These are phyloP conservation scores for Pseudoturritis turrita DNA, from an alignment of 345 rosid genomes.

Conservation along the genomic window DNA sequence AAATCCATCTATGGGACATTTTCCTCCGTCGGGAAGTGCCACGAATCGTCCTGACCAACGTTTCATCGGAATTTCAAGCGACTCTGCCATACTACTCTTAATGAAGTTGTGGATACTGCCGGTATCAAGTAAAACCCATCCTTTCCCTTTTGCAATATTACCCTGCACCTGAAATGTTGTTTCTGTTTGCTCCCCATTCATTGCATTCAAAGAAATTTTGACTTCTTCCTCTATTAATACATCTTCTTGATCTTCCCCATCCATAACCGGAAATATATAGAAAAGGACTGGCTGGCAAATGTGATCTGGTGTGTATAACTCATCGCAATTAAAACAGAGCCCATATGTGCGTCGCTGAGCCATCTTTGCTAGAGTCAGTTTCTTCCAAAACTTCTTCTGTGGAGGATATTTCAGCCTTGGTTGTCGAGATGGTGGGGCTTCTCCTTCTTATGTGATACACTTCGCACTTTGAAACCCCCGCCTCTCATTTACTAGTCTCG, in stretches of 20 bases:
- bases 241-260: not conserved
- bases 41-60: too few relatives aligned
- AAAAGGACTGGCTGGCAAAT: not conserved
- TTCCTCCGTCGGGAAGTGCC: too few relatives aligned
- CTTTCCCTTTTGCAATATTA: not conserved
- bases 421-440: too few relatives aligned
- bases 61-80: too few relatives aligned
- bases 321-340: not conserved
- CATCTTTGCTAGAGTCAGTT: not conserved
- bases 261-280: fast-evolving
- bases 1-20: too few relatives aligned
- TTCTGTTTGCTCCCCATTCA: not conserved
- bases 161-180: not conserved
- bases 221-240: not conserved
- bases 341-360: not conserved
- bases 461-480: too few relatives aligned
- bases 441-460: too few relatives aligned
- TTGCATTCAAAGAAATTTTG: not conserved
- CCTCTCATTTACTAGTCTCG: too few relatives aligned
- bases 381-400: not conserved
- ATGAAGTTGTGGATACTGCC: not conserved
- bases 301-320: too few relatives aligned
- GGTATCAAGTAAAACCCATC: not conserved
- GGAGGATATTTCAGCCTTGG: too few relatives aligned
- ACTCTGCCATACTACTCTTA: not conserved